A percentile compares a stretch with the other conserved stretches of the same genome.
Conservation (phyloP, 495 filamentous ascomycete species). For the Podospora comata region DNA sequence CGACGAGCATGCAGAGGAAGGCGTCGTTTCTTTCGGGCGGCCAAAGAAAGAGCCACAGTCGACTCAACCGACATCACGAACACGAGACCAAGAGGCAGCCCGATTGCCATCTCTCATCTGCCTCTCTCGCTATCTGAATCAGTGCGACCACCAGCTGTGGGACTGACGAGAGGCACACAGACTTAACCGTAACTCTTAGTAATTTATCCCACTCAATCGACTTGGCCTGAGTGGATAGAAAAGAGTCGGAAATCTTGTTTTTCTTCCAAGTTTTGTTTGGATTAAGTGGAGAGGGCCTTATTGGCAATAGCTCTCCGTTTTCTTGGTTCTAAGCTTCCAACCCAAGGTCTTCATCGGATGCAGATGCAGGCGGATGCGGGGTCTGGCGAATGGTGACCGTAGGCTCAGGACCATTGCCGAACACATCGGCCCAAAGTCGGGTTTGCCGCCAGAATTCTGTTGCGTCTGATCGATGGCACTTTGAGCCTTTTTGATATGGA, state of each 20-base stretch:
- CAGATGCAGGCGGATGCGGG: not conserved
- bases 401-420: not conserved
- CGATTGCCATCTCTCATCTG: not conserved
- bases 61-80: not conserved
- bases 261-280: not conserved
- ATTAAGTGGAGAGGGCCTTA: not conserved
- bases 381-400: not conserved
- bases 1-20: not conserved
- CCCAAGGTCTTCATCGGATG: not conserved
- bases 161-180: too few species aligned
- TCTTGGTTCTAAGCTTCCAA: not conserved
- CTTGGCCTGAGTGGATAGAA: not conserved
- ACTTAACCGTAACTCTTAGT: too few species aligned
- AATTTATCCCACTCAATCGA: not conserved
- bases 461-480: too few species aligned
- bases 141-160: not conserved
- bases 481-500: not conserved
- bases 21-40: not conserved
- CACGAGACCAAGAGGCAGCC: not conserved
- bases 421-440: not conserved
- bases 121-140: not conserved
- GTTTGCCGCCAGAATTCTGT: too few species aligned
- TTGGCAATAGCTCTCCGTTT: too few species aligned
- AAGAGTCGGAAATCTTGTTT: not conserved
- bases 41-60: not conserved